phyloP scores from a whole-genome alignment of 257 asterid species.

The Plantago major region DNA sequence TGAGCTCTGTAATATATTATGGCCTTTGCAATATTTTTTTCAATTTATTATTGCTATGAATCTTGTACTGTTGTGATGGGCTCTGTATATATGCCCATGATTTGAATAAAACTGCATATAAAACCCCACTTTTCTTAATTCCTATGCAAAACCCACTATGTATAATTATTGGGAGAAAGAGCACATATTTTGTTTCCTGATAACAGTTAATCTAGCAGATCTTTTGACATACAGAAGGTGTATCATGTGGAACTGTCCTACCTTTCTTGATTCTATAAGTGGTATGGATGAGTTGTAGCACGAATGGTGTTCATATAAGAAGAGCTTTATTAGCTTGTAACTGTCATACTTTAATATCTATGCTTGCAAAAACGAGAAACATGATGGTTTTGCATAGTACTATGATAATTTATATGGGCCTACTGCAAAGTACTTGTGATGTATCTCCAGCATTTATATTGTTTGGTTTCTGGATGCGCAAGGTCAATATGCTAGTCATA shows the following conservation, averaged over 20 bases:
- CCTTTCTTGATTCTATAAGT: background rate
- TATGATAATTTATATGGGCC: no score
- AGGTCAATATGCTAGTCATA: constrained; percentile 8
- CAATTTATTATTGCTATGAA: background rate
- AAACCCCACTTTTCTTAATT: background rate
- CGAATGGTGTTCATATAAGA: background rate
- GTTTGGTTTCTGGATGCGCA: background rate
- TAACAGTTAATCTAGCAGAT: no score
- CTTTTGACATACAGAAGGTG: background rate
- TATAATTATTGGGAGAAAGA: background rate
- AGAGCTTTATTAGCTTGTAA: background rate
- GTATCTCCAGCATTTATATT: no score
- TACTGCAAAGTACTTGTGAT: no score
- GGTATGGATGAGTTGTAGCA: background rate
- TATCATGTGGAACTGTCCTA: background rate
- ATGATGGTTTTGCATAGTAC: no score
- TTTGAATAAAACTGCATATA: background rate
- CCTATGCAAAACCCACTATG: background rate
- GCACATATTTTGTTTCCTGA: no score
- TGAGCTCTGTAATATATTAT: constrained; percentile 5
- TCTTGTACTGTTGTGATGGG: constrained; percentile 5
- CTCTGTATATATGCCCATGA: background rate
- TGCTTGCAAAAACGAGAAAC: no score
- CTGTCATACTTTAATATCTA: background rate
- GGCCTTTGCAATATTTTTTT: constrained; percentile 5